Evolutionary conservation across 352 stramenopile genomes (phyloP), one percentile per base, ranked within the genome.

Genomic region (Phytopythium delawarense): DNA sequence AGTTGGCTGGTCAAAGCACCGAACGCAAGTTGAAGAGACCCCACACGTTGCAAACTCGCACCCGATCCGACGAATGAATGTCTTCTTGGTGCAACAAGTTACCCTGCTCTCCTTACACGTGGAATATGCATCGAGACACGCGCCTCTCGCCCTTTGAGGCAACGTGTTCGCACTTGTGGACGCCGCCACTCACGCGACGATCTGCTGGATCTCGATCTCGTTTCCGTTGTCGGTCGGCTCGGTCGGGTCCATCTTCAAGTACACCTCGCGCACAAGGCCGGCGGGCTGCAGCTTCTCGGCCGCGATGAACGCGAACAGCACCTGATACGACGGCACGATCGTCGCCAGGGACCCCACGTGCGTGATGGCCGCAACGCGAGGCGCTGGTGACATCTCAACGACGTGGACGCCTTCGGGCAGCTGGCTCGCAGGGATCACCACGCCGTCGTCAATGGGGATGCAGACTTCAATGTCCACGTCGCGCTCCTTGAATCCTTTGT

Each of bases 391-490:
- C 7, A 75, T 49, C 8, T 66, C 55, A 23, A 66, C 70, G 18
- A 76, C 45, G 16, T 45, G 62, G 62, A 85, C 63, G 28, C 64
- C 53, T 18, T 55, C 54, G 18, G 57, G 54, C 11, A 59, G 48
- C 61, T 64, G 52, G 21, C 57, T 23, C 20, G 4, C n/a, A 20
- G 18, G 42, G 18, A 49, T 18, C 20, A 42, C 25, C 3, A 67
- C 58, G 39, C 75, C 61, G 0, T 60, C 25, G 6, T 54, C 40
- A 25, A 86, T 75, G 32, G 72, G 78, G 11, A 81, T 39, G 59
- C 78, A 88, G 0, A 83, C 76, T 32, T 88, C 76, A 35, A 74
- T 65, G 57, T 88, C 74, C 13, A 88, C 76, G 66, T 84, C 72
- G 2, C n/a, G 70, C 32, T 67, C 58, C 58, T 75, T 73, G 60